A percentile compares a stretch with the other conserved stretches of the same genome.
Evolutionary conservation across 164 flowering plant genomes (phyloP).

Genomic region (Berberis thunbergii): DNA sequence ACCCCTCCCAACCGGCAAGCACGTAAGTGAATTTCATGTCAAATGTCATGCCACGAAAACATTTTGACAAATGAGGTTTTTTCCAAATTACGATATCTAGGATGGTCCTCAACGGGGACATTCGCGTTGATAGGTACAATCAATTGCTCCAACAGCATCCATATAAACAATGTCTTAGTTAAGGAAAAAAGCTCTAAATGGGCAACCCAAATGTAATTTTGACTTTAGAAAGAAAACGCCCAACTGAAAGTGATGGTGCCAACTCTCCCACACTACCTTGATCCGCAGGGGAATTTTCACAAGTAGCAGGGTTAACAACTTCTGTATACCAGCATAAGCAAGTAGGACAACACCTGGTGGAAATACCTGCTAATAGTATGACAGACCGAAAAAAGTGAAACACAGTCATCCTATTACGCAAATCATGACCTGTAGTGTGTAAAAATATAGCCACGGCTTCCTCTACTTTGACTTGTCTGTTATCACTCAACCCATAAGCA

Average conservation of each 20-base stretch:
- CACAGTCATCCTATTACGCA: neutral
- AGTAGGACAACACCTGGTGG: neutral
- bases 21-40: conserved; percentile 4
- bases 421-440: neutral
- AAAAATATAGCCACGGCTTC: neutral
- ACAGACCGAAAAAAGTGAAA: neutral
- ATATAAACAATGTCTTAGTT: neutral
- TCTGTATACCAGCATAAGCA: neutral
- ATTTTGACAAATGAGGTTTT: neutral
- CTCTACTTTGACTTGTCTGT: neutral
- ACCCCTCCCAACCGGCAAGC: conserved; percentile 2
- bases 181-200: neutral
- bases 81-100: conserved; percentile 3
- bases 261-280: neutral
- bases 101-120: neutral
- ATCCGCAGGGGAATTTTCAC: neutral
- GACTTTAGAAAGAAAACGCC: neutral
- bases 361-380: neutral
- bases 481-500: neutral
- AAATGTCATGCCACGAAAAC: conserved; percentile 6
- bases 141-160: conserved; percentile 8
- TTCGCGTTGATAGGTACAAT: conserved; percentile 1
- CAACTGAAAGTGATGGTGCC: neutral
- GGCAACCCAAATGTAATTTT: neutral
- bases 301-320: neutral